Evolutionary conservation across 805 yeast genomes (phyloP), one percentile per base, ranked within the genome.

Genomic region (Lachancea thermotolerans): DNA sequence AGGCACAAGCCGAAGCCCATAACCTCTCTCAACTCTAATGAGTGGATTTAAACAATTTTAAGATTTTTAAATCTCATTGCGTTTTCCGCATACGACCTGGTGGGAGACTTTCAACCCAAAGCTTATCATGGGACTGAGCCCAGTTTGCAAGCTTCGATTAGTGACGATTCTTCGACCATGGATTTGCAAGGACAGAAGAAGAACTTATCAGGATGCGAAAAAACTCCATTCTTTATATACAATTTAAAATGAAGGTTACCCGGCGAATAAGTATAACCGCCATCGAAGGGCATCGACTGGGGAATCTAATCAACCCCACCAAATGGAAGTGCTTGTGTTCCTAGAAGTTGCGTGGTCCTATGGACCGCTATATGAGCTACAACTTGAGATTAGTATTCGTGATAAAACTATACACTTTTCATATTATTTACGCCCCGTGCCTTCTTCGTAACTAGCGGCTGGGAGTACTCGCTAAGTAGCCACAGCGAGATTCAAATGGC

Each of bases 101-200:
- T 85, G 78, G 89, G 88, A 82, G 89, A 82, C 89, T 82, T 82
- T 82, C 88, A 37, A 54, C 89, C 89, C 87, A 76, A 81, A 80
- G 84, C 84, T 63, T 64, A 53, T 17, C 14, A 49, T 49, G 46
- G 44, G 35, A 18, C 48, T 42, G 50, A 56, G 56, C 44, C 69
- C 79, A 74, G 72, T 78, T 52, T 71, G 86, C 64, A 65, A 66
- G 81, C 86, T 81, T 81, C 81, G 87, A 76, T 63, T 48, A 40
- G 63, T 61, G 79, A 79, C 85, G 81, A 81, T 78, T 81, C 86
- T 81, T 81, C 66, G 76, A 62, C 73, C 79, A 79, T 78, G 84
- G 72, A 75, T 74, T 78, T 73, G 59, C 55, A 16, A 17, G 12
- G 17, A 35, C 34, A 31, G 34, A 4, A 14, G 8, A 31, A 31